These are phyloP conservation scores for Mycena alexandri DNA, from an alignment of 768 basidiomycete species.

Conservation along the genomic window DNA sequence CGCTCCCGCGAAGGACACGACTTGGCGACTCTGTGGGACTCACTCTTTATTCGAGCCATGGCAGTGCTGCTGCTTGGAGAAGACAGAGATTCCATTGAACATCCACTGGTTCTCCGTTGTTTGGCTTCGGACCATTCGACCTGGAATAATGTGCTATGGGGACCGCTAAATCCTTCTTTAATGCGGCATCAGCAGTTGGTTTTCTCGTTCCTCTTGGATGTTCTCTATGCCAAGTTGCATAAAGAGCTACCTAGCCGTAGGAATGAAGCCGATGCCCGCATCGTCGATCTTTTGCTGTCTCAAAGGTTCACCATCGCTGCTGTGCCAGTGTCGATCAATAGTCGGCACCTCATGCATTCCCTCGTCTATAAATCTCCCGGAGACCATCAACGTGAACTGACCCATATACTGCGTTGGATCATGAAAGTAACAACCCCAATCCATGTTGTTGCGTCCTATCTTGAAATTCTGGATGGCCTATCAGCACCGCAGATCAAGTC, in stretches of 20 bases:
- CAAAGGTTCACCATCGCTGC: conserved; percentile 2
- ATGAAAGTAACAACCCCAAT: conserved; percentile 2
- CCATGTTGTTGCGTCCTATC: conserved; percentile 12
- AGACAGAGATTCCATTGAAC: conserved; percentile 8
- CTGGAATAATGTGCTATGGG: conserved; percentile 3
- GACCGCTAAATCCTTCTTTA: neutral
- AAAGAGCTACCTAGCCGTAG: neutral
- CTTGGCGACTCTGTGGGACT: conserved; percentile 17
- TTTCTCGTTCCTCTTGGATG: conserved; percentile 11
- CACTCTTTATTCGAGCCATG: conserved; percentile 14
- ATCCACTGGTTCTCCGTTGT: conserved; percentile 4
- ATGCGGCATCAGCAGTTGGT: neutral
- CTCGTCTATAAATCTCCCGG: conserved; percentile 6
- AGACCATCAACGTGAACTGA: conserved; percentile 5
- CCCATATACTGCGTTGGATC: conserved; percentile 18
- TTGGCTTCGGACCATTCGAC: neutral
- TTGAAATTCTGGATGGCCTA: neutral
- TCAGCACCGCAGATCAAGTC: neutral
- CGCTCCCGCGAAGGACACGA: conserved; percentile 2
- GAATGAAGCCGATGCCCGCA: conserved; percentile 2
- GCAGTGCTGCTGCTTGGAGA: neutral
- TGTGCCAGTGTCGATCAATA: conserved; percentile 16
- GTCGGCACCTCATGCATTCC: conserved; percentile 2
- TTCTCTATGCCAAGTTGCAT: conserved; percentile 24
- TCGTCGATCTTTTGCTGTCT: conserved; percentile 13